Evolutionary conservation across 257 asterid genomes (phyloP).

Genomic region (Asclepias syriaca): DNA sequence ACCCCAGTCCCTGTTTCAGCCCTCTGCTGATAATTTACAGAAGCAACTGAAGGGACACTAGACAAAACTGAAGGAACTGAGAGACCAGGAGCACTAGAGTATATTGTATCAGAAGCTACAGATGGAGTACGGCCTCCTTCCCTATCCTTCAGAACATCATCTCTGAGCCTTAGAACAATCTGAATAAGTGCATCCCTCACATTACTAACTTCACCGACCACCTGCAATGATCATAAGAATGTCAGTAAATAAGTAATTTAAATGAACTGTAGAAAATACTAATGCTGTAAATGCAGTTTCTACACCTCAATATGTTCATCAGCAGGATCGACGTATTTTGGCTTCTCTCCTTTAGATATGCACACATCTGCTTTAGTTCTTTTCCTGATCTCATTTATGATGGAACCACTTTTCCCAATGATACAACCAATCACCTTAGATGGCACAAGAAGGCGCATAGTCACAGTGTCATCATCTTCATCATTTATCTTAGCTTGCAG

Average conservation of each 20-base stretch:
- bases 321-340: constrained; percentile 55
- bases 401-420: constrained; percentile 86
- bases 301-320: constrained; percentile 98
- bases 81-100: constrained; percentile 46
- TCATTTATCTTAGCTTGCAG: constrained; percentile 81
- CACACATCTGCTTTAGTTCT: constrained; percentile 79
- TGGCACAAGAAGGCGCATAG: constrained; percentile 75
- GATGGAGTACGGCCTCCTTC: constrained; percentile 56
- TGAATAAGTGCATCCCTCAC: constrained; percentile 92
- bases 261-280: neutral
- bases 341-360: constrained; percentile 82
- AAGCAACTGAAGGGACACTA: constrained; percentile 44
- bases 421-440: constrained; percentile 86
- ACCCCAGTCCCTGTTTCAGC: constrained; percentile 54
- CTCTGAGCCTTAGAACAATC: constrained; percentile 84
- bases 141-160: constrained; percentile 65
- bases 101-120: constrained; percentile 52
- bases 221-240: constrained; percentile 34
- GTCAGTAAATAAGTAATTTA: constrained; percentile 17
- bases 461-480: constrained; percentile 64
- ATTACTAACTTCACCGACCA: constrained; percentile 61
- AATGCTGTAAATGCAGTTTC: neutral
- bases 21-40: constrained; percentile 65
- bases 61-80: constrained; percentile 54
- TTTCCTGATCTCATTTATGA: constrained; percentile 79